Conservation (phyloP, 306 rosid species). For the Canavalia gladiata region DNA sequence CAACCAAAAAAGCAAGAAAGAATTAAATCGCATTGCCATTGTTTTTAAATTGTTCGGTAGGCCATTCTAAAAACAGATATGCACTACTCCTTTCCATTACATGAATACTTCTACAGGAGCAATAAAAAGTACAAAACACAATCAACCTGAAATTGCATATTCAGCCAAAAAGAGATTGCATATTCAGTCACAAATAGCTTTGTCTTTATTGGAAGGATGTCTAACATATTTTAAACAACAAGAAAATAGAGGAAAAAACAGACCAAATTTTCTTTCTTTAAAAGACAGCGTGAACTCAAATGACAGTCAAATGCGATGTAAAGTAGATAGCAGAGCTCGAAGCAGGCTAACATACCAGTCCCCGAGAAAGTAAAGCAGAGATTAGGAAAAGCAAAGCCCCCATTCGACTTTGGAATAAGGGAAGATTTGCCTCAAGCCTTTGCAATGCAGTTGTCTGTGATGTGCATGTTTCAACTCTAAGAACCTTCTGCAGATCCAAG, state of each 20-base stretch:
- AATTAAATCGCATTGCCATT: background rate
- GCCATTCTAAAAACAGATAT: background rate
- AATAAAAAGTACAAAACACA: slow-evolving; percentile 7
- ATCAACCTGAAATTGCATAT: slow-evolving; percentile 12
- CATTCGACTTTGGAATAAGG: slow-evolving; percentile 88
- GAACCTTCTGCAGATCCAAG: slow-evolving; percentile 74
- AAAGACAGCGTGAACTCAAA: slow-evolving; percentile 15
- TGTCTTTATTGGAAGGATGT: background rate
- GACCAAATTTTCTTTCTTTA: background rate
- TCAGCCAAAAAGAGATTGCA: background rate
- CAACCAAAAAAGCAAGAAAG: background rate
- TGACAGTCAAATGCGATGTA: slow-evolving; percentile 22
- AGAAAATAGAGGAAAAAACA: background rate
- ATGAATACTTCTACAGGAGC: slow-evolving; percentile 17
- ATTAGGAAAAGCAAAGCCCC: slow-evolving; percentile 96
- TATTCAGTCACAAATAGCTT: slow-evolving; percentile 31
- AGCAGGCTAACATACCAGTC: slow-evolving; percentile 76
- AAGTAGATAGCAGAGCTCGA: slow-evolving; percentile 36
- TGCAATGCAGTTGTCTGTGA: slow-evolving; percentile 70
- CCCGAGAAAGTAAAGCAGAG: slow-evolving; percentile 95
- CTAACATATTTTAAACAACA: slow-evolving; percentile 11
- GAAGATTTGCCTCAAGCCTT: slow-evolving; percentile 79
- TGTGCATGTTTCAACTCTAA: slow-evolving; percentile 77
- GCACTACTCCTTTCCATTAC: background rate
- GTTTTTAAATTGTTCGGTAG: background rate